Base-by-base conservation (phyloP, 345 rosid species). In the Boechera retrofracta region DNA sequence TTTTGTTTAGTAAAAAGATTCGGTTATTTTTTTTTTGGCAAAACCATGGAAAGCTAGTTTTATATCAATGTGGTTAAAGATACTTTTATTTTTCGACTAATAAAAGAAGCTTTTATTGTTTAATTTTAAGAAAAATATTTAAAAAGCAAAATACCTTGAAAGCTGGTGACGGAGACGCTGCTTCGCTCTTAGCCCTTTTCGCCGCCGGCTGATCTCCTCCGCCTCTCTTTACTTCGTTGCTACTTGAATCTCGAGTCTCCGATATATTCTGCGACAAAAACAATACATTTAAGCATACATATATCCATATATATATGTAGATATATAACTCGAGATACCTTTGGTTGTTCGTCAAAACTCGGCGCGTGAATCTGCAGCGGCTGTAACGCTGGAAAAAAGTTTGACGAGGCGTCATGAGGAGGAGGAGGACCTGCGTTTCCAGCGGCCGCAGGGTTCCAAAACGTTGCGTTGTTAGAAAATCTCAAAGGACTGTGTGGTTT, bases 401-500 rank as follows among this genome's bases (percentile, higher is more conserved):
- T 80, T 0, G 97, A 82, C 15, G 92, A 86, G 67, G 79, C 77
- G 38, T 95, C 96, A 24, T 63, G 83, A 69, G 71, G 83, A 77
- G 28, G 77, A 39, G 28, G 77, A 39, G 87, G 83, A 26, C 89
- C 83, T 2, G 89, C 92, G 58, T 91, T 91, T 94, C 71, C 75
- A 2, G 59, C 1, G 6, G 82, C 78, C 2, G 82, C 69, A 24
- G 78, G 78, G 78, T 91, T 91, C 99, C 99, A 95, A 72, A 89
- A 92, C 15, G 94, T 88, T 4, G 96, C 88, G 82, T 95, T 92
- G 75, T 95, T 95, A 64, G 99, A 92, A 80, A 95, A 91, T 29
- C 89, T 90, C 77, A 92, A 79, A 62, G 89, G 97, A 28, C 82
- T 79, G 11, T 79, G 82, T 45, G 82, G 78, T 67, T 78, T 80